Evolutionary conservation across 306 rosid genomes (phyloP).

Genomic region (Cicer cuneatum): DNA sequence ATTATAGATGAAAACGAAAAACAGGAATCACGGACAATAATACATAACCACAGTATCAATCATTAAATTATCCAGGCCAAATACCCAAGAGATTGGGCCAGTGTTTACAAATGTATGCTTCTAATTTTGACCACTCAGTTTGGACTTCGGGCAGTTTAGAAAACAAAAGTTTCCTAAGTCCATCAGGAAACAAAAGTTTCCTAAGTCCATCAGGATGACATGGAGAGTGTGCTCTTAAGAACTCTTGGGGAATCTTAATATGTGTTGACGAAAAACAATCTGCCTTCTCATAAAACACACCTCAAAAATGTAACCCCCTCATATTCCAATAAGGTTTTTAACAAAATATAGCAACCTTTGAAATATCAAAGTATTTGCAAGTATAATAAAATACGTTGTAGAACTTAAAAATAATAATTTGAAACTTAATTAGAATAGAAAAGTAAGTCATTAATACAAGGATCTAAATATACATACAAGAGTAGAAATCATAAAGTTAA

Average conservation of each 20-base stretch:
- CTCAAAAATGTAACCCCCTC: too few species aligned
- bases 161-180: neutral
- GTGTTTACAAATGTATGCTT: neutral
- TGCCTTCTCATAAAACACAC: neutral
- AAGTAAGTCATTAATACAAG: too few species aligned
- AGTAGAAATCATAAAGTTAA: too few species aligned
- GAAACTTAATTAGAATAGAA: too few species aligned
- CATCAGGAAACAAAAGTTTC: neutral
- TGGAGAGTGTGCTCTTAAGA: neutral
- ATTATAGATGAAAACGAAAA: slow-evolving; percentile 21
- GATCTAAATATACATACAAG: too few species aligned
- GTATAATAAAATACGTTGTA: too few species aligned
- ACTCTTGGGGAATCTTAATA: neutral
- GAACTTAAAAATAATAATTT: too few species aligned
- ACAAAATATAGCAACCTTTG: too few species aligned
- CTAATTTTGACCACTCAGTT: neutral
- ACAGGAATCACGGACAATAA: neutral
- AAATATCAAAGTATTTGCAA: too few species aligned
- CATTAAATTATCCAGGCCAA: too few species aligned
- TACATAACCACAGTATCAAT: neutral
- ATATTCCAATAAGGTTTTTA: too few species aligned
- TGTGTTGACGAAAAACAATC: neutral
- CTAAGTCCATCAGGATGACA: neutral
- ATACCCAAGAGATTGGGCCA: neutral
- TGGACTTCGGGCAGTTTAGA: neutral